Percentiles rank a stretch among this genome's conserved stretches.
phyloP scores from a whole-genome alignment of 768 basidiomycete genomes.

The Kwoniella europaea region DNA sequence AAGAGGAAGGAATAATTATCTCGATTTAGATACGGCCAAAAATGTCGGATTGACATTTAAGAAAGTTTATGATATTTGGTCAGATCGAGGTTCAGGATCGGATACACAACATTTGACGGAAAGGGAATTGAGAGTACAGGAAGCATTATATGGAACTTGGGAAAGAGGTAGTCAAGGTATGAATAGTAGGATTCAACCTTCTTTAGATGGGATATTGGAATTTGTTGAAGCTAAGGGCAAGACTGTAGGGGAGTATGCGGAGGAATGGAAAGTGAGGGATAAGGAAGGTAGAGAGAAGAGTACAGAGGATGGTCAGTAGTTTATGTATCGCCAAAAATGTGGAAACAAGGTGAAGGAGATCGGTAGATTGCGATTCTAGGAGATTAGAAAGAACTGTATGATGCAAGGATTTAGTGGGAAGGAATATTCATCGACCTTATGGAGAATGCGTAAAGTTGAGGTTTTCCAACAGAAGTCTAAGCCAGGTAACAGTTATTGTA shows the following conservation, averaged over 20 bases:
- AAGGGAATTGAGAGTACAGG: constrained; percentile 41
- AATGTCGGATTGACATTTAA: constrained; percentile 16
- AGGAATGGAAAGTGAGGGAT: constrained; percentile 32
- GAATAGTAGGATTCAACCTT: constrained; percentile 25
- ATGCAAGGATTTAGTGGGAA: no score
- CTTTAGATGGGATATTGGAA: constrained; percentile 49
- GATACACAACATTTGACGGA: constrained; percentile 26
- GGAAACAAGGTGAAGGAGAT: no score
- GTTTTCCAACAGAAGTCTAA: no score
- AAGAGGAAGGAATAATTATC: background rate
- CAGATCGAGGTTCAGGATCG: background rate
- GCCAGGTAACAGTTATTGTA: no score
- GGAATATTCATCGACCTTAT: no score
- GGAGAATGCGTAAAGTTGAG: no score
- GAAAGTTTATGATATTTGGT: constrained; percentile 20
- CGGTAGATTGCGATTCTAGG: no score
- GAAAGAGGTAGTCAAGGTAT: constrained; percentile 32
- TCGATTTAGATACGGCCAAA: background rate
- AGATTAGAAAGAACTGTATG: no score
- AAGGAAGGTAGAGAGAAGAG: background rate
- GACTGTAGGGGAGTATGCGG: constrained; percentile 30
- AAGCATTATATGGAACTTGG: constrained; percentile 48
- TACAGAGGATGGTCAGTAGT: constrained; percentile 6
- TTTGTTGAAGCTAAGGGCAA: constrained; percentile 39
- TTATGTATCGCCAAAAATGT: no score